Conservation (phyloP, 176 grass and related monocot genomes). For the Avena sativa region DNA sequence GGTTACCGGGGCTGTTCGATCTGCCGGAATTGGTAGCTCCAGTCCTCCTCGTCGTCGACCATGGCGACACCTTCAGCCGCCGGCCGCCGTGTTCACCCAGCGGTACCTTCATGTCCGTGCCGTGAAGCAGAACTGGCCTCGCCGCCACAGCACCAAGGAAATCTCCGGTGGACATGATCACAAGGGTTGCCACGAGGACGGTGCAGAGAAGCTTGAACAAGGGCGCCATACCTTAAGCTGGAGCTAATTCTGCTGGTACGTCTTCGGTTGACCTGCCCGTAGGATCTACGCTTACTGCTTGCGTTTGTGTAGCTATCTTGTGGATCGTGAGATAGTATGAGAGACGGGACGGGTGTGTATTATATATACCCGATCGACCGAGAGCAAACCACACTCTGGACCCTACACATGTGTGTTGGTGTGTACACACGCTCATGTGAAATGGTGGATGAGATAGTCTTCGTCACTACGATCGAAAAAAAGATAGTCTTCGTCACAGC, state of each 20-base stretch:
- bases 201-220: background rate
- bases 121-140: background rate
- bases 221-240: background rate
- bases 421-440: too few relatives aligned
- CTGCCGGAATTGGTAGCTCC: background rate
- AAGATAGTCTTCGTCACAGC: too few relatives aligned
- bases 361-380: too few relatives aligned
- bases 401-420: too few relatives aligned
- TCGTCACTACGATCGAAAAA: too few relatives aligned
- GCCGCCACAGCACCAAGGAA: background rate
- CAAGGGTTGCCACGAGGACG: background rate
- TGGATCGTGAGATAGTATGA: too few relatives aligned
- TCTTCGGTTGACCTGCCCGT: background rate
- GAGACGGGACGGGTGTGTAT: too few relatives aligned
- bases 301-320: background rate
- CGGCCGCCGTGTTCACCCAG: background rate
- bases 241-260: background rate
- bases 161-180: background rate
- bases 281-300: background rate
- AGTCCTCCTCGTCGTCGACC: background rate
- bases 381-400: too few relatives aligned
- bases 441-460: too few relatives aligned
- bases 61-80: background rate
- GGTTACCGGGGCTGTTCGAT: too few relatives aligned
- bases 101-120: too few relatives aligned